Evolutionary conservation across 2,329 filamentous ascomycete species (phyloP).

Genomic region (Fusarium udum): DNA sequence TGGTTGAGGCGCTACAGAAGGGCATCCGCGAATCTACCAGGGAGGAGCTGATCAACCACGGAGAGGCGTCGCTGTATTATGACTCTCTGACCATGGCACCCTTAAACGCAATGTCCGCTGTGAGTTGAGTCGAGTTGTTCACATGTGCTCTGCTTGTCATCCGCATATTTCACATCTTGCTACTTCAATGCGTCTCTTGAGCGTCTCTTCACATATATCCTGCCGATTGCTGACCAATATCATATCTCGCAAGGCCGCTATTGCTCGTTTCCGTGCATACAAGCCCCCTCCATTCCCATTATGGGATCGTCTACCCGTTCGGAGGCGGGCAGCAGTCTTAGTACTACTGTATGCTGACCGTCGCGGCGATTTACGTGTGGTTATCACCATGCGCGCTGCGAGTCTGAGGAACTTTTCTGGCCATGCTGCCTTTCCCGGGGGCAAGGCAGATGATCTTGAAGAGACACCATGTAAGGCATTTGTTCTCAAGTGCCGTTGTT

Average conservation of each 20-base stretch:
- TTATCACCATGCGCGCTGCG: constrained; percentile 74
- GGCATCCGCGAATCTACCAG: constrained; percentile 34
- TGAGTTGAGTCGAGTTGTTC: constrained; percentile 50
- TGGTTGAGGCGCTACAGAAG: constrained; percentile 40
- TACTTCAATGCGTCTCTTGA: constrained; percentile 24
- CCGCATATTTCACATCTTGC: background rate
- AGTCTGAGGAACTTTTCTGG: constrained; percentile 77
- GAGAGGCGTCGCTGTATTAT: constrained; percentile 63
- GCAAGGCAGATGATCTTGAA: constrained; percentile 68
- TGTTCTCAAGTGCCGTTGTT: background rate
- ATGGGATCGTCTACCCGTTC: constrained; percentile 69
- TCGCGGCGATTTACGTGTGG: constrained; percentile 78
- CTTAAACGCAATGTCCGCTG: constrained; percentile 63
- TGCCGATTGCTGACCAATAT: constrained; percentile 25
- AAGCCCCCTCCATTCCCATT: constrained; percentile 67
- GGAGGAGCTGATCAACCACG: constrained; percentile 37
- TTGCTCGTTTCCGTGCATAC: constrained; percentile 69
- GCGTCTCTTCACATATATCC: constrained; percentile 2
- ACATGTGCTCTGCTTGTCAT: background rate
- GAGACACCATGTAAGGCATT: constrained; percentile 67
- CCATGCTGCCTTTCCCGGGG: constrained; percentile 87
- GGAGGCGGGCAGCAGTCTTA: constrained; percentile 84
- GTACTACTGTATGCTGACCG: constrained; percentile 88
- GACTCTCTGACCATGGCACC: constrained; percentile 67
- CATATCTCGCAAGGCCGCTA: constrained; percentile 58